phyloP scores from a whole-genome alignment of 805 yeast genomes.

The Zygosaccharomyces bisporus region DNA sequence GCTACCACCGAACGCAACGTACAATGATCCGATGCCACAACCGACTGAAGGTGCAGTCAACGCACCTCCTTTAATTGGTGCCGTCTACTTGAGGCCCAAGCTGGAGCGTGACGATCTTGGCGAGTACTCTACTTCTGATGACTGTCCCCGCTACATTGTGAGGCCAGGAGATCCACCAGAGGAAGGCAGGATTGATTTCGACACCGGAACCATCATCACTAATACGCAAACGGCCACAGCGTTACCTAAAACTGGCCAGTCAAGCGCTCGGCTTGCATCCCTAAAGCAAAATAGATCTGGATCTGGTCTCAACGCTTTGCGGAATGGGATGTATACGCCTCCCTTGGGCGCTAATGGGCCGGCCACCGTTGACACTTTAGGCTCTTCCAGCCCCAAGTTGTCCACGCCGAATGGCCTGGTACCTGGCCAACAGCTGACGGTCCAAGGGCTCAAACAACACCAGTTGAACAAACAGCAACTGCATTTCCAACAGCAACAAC shows the following conservation, averaged over 20 bases:
- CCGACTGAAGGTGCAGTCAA: slow-evolving; percentile 77
- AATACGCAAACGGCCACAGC: slow-evolving; percentile 20
- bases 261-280: slow-evolving; percentile 20
- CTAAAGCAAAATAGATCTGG: slow-evolving; percentile 19
- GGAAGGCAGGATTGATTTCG: slow-evolving; percentile 34
- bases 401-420: slow-evolving; percentile 15
- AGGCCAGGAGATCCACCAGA: slow-evolving; percentile 42
- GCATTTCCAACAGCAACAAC: slow-evolving; percentile 22
- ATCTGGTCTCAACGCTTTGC: slow-evolving; percentile 21
- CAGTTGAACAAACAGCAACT: slow-evolving; percentile 27
- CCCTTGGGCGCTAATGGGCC: slow-evolving; percentile 17
- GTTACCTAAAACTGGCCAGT: slow-evolving; percentile 23
- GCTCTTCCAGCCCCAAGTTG: slow-evolving; percentile 8
- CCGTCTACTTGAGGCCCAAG: slow-evolving; percentile 74
- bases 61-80: slow-evolving; percentile 94
- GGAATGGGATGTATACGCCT: slow-evolving; percentile 20
- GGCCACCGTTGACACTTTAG: slow-evolving; percentile 7
- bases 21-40: slow-evolving; percentile 72
- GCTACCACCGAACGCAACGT: slow-evolving; percentile 69
- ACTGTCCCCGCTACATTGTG: slow-evolving; percentile 43
- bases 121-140: slow-evolving; percentile 55
- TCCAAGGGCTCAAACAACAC: slow-evolving; percentile 25
- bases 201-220: slow-evolving; percentile 31
- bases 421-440: slow-evolving; percentile 20
- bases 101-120: slow-evolving; percentile 80